phyloP scores from a whole-genome alignment of 257 asterid species.

The Linaria vulgaris region DNA sequence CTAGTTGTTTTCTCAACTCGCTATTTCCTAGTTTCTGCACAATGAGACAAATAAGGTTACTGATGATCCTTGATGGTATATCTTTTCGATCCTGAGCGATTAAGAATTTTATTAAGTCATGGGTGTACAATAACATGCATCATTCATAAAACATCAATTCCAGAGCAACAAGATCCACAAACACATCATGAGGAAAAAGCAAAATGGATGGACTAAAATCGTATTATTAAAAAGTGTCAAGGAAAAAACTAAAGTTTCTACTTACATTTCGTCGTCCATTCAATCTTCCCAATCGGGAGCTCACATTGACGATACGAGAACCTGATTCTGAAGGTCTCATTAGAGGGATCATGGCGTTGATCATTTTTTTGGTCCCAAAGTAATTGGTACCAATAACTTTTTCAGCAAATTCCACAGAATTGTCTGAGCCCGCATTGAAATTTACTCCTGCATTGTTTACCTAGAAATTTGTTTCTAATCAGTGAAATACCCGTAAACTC shows the following conservation, averaged over 20 bases:
- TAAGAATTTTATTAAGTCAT: too few relatives aligned
- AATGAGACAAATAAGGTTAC: neutral
- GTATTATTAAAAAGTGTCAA: neutral
- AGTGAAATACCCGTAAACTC: neutral
- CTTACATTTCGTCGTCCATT: conserved; percentile 76
- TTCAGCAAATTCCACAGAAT: conserved; percentile 73
- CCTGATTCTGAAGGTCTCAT: conserved; percentile 77
- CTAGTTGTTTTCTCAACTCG: conserved; percentile 63
- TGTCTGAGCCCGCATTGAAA: conserved; percentile 74
- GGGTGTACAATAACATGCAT: neutral
- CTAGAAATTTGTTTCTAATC: conserved; percentile 39
- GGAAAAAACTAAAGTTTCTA: conserved; percentile 16
- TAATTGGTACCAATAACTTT: conserved; percentile 74
- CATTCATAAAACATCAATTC: neutral
- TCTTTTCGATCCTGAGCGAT: too few relatives aligned
- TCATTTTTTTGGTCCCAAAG: conserved; percentile 80
- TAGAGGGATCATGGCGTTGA: conserved; percentile 74
- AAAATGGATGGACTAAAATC: neutral
- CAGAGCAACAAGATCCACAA: neutral
- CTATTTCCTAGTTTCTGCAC: conserved; percentile 51
- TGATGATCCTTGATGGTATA: too few relatives aligned
- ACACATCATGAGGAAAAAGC: neutral
- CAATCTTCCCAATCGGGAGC: conserved; percentile 85
- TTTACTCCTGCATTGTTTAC: conserved; percentile 98
- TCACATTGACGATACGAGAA: conserved; percentile 81